Conservation (phyloP, 148 eudicot genomes). For the Hydrangea macrophylla region DNA sequence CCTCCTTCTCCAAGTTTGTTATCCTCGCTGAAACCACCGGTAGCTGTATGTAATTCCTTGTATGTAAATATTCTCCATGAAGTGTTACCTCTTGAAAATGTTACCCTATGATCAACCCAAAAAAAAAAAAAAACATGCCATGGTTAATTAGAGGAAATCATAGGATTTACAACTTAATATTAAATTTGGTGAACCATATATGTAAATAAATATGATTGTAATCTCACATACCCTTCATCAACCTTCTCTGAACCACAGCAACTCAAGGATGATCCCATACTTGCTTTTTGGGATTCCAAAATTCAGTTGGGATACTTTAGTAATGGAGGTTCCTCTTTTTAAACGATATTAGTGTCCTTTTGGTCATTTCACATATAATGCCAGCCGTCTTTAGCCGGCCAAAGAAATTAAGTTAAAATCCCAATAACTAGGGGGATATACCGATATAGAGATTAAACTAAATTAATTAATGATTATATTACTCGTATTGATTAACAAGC, state of each 20-base stretch:
- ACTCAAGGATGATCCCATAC: slow-evolving; percentile 31
- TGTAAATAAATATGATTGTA: background rate
- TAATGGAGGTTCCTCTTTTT: background rate
- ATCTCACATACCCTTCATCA: slow-evolving; percentile 22
- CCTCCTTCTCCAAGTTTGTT: slow-evolving; percentile 59
- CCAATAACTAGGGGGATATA: background rate
- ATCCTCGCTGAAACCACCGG: slow-evolving; percentile 45
- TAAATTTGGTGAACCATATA: background rate
- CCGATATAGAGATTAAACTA: background rate
- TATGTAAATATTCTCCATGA: slow-evolving; percentile 44
- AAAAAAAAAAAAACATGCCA: background rate
- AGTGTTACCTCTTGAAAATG: slow-evolving; percentile 10
- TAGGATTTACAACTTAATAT: background rate
- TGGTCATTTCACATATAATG: background rate
- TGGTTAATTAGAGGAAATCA: background rate
- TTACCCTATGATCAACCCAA: no score
- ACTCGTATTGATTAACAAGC: background rate
- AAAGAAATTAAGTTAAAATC: background rate
- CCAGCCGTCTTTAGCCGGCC: slow-evolving; percentile 24
- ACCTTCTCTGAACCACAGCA: slow-evolving; percentile 33
- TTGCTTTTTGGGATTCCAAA: background rate
- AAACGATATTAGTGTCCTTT: no score
- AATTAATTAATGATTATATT: background rate
- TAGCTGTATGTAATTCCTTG: slow-evolving; percentile 51
- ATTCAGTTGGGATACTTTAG: background rate